Percentiles rank a stretch among this genome's conserved stretches.
Evolutionary conservation across 805 yeast species (phyloP).

Genomic region (Zygosaccharomyces kombuchaensis): DNA sequence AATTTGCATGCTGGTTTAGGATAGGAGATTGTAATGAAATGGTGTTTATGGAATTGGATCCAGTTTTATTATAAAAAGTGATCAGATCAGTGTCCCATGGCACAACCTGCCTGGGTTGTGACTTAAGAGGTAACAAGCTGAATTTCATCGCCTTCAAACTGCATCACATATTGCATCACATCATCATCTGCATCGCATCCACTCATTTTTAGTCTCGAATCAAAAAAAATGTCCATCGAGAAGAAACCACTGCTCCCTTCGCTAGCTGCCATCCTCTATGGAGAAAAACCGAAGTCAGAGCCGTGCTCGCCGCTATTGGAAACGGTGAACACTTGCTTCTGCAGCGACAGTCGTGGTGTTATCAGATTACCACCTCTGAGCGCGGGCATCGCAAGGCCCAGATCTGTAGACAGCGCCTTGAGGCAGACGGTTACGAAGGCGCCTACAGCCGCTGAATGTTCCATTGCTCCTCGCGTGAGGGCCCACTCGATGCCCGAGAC

Average conservation of each 20-base stretch:
- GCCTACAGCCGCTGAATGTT: not conserved
- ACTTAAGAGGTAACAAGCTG: not conserved
- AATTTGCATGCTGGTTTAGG: constrained; percentile 16
- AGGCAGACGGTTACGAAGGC: constrained; percentile 21
- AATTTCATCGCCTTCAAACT: not conserved
- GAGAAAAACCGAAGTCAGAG: constrained; percentile 13
- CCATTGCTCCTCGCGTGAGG: constrained; percentile 3
- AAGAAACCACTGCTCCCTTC: constrained; percentile 20
- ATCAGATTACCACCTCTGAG: constrained; percentile 32
- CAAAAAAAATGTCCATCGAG: constrained; percentile 5
- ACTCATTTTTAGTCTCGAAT: not conserved
- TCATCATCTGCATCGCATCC: not conserved
- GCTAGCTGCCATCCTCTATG: constrained; percentile 18
- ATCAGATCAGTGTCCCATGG: not conserved
- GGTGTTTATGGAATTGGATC: constrained; percentile 1
- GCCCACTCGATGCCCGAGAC: constrained; percentile 9
- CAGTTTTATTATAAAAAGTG: constrained; percentile 1
- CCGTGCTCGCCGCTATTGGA: constrained; percentile 24
- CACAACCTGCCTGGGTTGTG: constrained; percentile 3
- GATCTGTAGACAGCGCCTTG: constrained; percentile 25
- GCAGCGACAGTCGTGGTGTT: constrained; percentile 25
- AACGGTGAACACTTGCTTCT: constrained; percentile 18
- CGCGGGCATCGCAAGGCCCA: constrained; percentile 18
- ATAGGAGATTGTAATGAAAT: constrained; percentile 10
- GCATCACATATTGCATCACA: not conserved